Evolutionary conservation across 106 monocot species (phyloP).

Genomic region (Phalaenopsis aphrodite): DNA sequence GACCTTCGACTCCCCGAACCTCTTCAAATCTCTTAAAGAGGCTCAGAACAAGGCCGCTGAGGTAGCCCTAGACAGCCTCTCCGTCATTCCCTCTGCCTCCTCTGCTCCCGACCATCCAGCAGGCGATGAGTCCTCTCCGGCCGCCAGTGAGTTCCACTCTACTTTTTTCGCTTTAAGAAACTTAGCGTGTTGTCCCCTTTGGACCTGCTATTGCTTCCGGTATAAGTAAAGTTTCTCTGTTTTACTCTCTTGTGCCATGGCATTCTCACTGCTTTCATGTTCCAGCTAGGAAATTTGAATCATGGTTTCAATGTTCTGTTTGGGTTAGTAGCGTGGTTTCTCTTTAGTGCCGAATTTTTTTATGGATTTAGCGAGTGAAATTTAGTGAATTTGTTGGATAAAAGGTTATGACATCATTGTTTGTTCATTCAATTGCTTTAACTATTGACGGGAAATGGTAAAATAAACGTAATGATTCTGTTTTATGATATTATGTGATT

Average conservation of each 20-base stretch:
- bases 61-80: slow-evolving; percentile 21
- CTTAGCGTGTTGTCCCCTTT: not conserved
- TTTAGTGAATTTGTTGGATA: not conserved
- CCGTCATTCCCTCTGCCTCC: not conserved
- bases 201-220: not conserved
- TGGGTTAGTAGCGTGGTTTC: not conserved
- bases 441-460: not conserved
- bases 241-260: not conserved
- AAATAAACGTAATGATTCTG: not conserved
- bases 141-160: not conserved
- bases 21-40: slow-evolving; percentile 34
- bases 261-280: slow-evolving; percentile 1
- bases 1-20: slow-evolving; percentile 29
- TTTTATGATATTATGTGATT: too few relatives aligned
- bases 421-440: not conserved
- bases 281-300: not conserved
- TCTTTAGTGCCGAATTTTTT: not conserved
- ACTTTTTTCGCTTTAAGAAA: not conserved
- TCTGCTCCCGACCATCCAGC: not conserved
- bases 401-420: not conserved
- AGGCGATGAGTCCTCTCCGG: not conserved
- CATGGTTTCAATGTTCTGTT: not conserved
- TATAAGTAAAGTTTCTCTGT: not conserved
- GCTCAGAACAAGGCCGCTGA: slow-evolving; percentile 34
- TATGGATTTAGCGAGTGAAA: not conserved